phyloP scores from a whole-genome alignment of 371 early-diverging fungal species.

The Mortierella sp. region DNA sequence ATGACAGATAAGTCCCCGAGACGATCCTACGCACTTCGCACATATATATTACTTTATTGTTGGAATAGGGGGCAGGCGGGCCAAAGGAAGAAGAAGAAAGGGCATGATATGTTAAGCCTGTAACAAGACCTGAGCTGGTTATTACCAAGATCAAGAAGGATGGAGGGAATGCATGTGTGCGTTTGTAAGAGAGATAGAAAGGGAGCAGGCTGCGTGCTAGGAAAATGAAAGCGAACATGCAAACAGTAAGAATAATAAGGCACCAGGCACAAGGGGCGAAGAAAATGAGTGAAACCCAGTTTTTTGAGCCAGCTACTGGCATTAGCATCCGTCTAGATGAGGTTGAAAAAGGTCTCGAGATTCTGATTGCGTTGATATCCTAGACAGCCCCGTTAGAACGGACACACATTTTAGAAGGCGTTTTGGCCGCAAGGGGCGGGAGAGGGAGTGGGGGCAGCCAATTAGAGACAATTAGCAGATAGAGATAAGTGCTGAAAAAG shows the following conservation, averaged over 20 bases:
- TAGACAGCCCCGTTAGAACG: too few species aligned
- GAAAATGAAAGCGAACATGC: neutral
- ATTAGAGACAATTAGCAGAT: neutral
- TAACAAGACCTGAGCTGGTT: constrained; percentile 1
- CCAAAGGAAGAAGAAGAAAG: constrained; percentile 17
- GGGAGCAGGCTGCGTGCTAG: too few species aligned
- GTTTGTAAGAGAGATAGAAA: neutral
- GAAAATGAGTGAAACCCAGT: too few species aligned
- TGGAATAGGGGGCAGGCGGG: constrained; percentile 19
- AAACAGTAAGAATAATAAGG: constrained; percentile 8
- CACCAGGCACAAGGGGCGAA: constrained; percentile 8
- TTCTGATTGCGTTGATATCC: too few species aligned
- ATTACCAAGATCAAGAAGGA: constrained; percentile 1
- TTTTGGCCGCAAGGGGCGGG: too few species aligned
- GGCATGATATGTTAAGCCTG: constrained; percentile 2
- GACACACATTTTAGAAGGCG: too few species aligned
- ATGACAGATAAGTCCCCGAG: neutral
- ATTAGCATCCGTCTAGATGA: too few species aligned
- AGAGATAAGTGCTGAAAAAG: constrained; percentile 12
- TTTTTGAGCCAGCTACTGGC: too few species aligned
- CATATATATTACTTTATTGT: constrained; percentile 43
- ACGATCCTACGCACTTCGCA: neutral
- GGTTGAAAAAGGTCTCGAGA: too few species aligned
- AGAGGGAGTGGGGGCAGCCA: constrained; percentile 2
- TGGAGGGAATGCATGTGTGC: neutral